phyloP scores from a whole-genome alignment of 140 eudicot genomes.

The Erigeron philadelphicus region DNA sequence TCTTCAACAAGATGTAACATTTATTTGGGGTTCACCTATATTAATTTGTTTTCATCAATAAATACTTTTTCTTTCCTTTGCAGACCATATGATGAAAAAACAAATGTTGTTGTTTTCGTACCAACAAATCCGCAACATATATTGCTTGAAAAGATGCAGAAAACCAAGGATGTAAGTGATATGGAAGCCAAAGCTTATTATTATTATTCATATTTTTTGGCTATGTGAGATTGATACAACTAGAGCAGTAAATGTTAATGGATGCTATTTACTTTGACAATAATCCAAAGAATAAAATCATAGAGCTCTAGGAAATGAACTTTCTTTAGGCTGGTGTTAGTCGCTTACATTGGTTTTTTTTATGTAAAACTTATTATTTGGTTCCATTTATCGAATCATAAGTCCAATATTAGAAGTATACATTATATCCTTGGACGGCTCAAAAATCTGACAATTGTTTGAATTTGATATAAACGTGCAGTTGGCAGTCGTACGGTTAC shows the following conservation, averaged over 20 bases:
- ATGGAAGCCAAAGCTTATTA: not conserved
- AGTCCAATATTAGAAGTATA: no score
- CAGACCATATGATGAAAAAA: constrained; percentile 58
- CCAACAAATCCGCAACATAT: constrained; percentile 61
- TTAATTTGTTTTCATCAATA: not conserved
- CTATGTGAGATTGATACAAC: not conserved
- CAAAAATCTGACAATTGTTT: not conserved
- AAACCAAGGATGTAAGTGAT: constrained; percentile 64
- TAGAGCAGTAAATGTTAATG: not conserved
- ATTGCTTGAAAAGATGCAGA: constrained; percentile 69
- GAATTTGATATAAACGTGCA: not conserved
- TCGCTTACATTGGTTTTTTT: not conserved
- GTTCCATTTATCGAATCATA: no score
- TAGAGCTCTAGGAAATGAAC: not conserved
- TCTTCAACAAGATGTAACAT: constrained; percentile 57
- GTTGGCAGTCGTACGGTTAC: not conserved
- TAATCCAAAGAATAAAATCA: not conserved
- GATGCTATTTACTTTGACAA: no score
- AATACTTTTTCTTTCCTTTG: not conserved
- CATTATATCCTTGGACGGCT: not conserved
- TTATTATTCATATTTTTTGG: not conserved
- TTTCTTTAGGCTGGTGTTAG: not conserved
- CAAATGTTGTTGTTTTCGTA: constrained; percentile 53
- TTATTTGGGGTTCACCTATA: not conserved
- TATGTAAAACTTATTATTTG: no score